Conservation (phyloP, 2,329 filamentous ascomycete species). For the Rugonectria rugulosa region DNA sequence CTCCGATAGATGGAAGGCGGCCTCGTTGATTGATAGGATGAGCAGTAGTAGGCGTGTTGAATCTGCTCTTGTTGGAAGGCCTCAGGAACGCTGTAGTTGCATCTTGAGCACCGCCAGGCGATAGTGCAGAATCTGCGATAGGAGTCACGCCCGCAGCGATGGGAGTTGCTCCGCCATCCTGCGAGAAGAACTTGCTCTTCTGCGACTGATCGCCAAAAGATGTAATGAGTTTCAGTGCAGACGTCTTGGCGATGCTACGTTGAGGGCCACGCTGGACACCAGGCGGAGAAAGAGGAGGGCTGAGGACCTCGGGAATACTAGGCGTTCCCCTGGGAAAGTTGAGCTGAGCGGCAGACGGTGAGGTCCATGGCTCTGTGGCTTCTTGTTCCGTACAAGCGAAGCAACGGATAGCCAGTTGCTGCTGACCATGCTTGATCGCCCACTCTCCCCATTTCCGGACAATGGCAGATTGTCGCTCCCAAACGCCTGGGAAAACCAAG, state of each 20-base stretch:
- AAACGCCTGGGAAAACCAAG: slow-evolving; percentile 82
- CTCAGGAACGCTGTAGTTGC: slow-evolving; percentile 72
- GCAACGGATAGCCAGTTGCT: slow-evolving; percentile 89
- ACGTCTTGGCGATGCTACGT: slow-evolving; percentile 76
- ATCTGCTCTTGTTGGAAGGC: slow-evolving; percentile 71
- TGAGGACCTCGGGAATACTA: slow-evolving; percentile 67
- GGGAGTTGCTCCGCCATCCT: slow-evolving; percentile 71
- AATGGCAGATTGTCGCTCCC: slow-evolving; percentile 88
- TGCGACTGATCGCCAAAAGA: slow-evolving; percentile 74
- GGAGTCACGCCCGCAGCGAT: slow-evolving; percentile 86
- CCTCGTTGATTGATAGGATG: slow-evolving; percentile 66
- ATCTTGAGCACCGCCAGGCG: slow-evolving; percentile 66
- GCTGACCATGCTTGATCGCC: slow-evolving; percentile 85
- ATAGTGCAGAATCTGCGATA: slow-evolving; percentile 76
- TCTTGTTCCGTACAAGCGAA: slow-evolving; percentile 92
- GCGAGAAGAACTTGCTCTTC: slow-evolving; percentile 70
- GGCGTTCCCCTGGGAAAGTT: slow-evolving; percentile 64
- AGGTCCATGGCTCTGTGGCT: slow-evolving; percentile 86
- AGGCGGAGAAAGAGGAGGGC: slow-evolving; percentile 78
- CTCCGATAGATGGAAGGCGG: slow-evolving; percentile 80
- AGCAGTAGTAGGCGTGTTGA: slow-evolving; percentile 75
- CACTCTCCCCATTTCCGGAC: slow-evolving; percentile 95
- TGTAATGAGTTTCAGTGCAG: slow-evolving; percentile 89
- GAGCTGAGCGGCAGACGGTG: slow-evolving; percentile 75
- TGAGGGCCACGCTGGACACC: slow-evolving; percentile 66